Conservation (phyloP, 2,329 filamentous ascomycete genomes). For the Zalaria sp. region DNA sequence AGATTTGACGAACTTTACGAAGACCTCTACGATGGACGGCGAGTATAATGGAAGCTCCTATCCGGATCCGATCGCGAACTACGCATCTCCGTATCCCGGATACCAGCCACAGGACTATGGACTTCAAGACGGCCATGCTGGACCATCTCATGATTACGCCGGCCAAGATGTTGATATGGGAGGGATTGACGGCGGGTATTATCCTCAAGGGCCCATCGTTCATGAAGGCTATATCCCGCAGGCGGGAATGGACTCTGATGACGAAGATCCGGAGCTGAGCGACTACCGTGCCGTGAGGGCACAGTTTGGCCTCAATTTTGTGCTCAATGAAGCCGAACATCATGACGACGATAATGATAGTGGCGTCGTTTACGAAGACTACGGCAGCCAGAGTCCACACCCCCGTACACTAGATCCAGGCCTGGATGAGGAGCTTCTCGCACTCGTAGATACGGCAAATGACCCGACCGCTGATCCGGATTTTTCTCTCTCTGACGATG, state of each 20-base stretch:
- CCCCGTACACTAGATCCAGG: too few relatives aligned
- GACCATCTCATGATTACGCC: too few relatives aligned
- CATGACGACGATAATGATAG: slow-evolving; percentile 11
- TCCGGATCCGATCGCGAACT: not conserved
- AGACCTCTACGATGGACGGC: not conserved
- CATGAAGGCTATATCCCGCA: slow-evolving; percentile 26
- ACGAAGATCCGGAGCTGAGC: slow-evolving; percentile 10
- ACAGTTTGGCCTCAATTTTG: slow-evolving; percentile 7
- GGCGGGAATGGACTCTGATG: slow-evolving; percentile 19
- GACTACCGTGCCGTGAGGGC: slow-evolving; percentile 12
- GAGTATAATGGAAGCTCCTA: not conserved
- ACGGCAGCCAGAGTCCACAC: too few relatives aligned
- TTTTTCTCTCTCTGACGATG: slow-evolving; percentile 19
- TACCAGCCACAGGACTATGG: not conserved
- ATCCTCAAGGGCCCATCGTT: slow-evolving; percentile 10
- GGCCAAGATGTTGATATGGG: not conserved
- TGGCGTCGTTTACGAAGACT: slow-evolving; percentile 1
- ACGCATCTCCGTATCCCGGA: not conserved
- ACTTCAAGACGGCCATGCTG: too few relatives aligned
- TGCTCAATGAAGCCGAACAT: slow-evolving; percentile 8
- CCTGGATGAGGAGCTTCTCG: too few relatives aligned
- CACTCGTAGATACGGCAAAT: not conserved
- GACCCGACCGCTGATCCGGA: slow-evolving; percentile 19
- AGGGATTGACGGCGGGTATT: not conserved
- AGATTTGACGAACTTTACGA: not conserved